Evolutionary conservation across 495 filamentous ascomycete species (phyloP), one percentile per base, ranked within the genome.

Genomic region (Evernia prunastri): DNA sequence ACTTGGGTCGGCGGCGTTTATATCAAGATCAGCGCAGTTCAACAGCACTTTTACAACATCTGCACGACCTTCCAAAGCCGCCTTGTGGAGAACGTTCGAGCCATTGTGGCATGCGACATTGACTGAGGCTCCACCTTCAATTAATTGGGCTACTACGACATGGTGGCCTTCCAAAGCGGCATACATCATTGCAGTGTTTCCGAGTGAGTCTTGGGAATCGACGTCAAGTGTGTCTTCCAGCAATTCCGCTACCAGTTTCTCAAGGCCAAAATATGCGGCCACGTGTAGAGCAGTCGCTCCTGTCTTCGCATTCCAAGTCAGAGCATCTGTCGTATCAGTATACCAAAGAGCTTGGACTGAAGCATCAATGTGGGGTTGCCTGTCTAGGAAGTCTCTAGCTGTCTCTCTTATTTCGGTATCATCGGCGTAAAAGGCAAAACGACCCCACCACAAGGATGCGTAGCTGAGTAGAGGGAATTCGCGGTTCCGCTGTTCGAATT

Each of bases 391-490:
- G 13, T 45, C 51, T 17, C 69, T 10, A 1, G 63, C 68, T 9
- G 51, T 53, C 10, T 60, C 61, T 37, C 51, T 56, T 57, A 59
- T 35, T 7, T 43, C 60, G 18, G 51, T 51, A 61, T 33, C 39
- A 23, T 63, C 68, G 27, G 47, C 45, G 31, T 56, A 66, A 31
- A 54, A 59, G 25, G 59, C 67, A 59, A 75, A 74, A 7, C 67
- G 60, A n/a, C 73, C 74, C 61, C 75, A 76, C 56, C 75, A 60
- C 2, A 61, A 54, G n/a, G 71, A 72, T 29, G 69, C 68, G 39
- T 77, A 77, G 20, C 70, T 58, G 27, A 73, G 66, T 25, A 77
- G 64, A 0, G 70, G 65, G 13, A 69, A 68, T 43, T 65, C 61
- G n/a, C 72, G 51, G 13, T 64, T 47, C 3, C 59, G 54, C 18